Evolutionary conservation across 805 yeast genomes (phyloP).

Genomic region (Kazachstania africana): DNA sequence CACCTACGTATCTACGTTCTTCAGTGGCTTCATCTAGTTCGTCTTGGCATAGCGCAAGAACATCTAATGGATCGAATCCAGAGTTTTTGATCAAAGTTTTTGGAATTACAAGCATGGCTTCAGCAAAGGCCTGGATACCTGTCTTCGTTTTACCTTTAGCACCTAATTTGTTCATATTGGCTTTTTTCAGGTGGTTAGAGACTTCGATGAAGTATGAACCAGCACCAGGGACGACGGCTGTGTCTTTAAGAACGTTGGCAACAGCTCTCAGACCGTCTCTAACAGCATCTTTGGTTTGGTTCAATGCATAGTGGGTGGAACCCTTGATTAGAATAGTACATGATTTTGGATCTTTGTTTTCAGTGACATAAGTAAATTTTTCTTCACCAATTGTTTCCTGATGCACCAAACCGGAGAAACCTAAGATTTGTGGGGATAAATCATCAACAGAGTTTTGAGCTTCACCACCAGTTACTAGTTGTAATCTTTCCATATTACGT

Average conservation of each 20-base stretch:
- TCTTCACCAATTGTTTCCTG: conserved; percentile 95
- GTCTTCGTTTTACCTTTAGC: conserved; percentile 79
- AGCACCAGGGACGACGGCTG: conserved; percentile 85
- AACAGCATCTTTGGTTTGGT: conserved; percentile 92
- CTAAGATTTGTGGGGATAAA: conserved; percentile 64
- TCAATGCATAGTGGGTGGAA: conserved; percentile 77
- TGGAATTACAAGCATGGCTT: conserved; percentile 82
- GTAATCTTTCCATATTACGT: conserved; percentile 97
- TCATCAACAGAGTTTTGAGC: conserved; percentile 98
- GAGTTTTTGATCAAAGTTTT: conserved; percentile 87
- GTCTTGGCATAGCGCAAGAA: conserved; percentile 81
- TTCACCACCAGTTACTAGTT: conserved; percentile 91
- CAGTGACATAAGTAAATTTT: conserved; percentile 91
- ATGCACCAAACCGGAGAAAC: conserved; percentile 81
- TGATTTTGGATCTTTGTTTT: conserved; percentile 77
- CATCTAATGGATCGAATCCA: conserved; percentile 86
- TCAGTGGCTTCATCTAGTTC: conserved; percentile 23
- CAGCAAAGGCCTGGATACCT: conserved; percentile 89
- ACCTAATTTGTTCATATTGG: conserved; percentile 39
- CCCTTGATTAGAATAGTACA: conserved; percentile 90
- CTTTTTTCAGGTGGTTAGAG: conserved; percentile 46
- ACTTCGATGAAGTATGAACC: conserved; percentile 91
- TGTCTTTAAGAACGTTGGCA: conserved; percentile 79
- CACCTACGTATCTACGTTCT: conserved; percentile 79
- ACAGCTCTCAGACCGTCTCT: conserved; percentile 96